These are phyloP conservation scores for Xeromyces bisporus DNA, from an alignment of 495 filamentous ascomycete species.

Conservation along the genomic window DNA sequence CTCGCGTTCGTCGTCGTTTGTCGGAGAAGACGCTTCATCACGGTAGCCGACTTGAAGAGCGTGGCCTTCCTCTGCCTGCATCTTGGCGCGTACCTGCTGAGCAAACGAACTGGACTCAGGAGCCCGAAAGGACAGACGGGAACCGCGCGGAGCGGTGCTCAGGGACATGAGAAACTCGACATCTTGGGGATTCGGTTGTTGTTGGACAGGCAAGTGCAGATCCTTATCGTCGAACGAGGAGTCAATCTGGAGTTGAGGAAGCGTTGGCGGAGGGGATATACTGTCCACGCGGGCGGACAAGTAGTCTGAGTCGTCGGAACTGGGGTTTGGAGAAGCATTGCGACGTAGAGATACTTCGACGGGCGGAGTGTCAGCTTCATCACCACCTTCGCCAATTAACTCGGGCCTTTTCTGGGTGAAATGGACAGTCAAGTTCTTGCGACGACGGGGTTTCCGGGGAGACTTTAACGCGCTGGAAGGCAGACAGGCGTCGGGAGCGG, in stretches of 20 bases:
- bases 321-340: slow-evolving; percentile 24
- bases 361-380: slow-evolving; percentile 54
- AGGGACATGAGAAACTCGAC: slow-evolving; percentile 24
- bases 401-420: slow-evolving; percentile 53
- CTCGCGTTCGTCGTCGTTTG: slow-evolving; percentile 10
- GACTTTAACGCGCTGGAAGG: slow-evolving; percentile 4
- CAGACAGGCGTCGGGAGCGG: slow-evolving; percentile 6
- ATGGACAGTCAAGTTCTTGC: slow-evolving; percentile 51
- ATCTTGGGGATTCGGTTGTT: slow-evolving; percentile 21
- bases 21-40: slow-evolving; percentile 15
- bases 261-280: slow-evolving; percentile 1
- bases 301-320: slow-evolving; percentile 2
- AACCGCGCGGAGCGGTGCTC: slow-evolving; percentile 14
- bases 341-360: slow-evolving; percentile 45
- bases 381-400: slow-evolving; percentile 74
- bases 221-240: slow-evolving; percentile 20
- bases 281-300: not conserved
- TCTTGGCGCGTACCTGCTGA: slow-evolving; percentile 45
- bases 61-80: slow-evolving; percentile 54
- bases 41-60: slow-evolving; percentile 39
- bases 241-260: slow-evolving; percentile 19
- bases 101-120: slow-evolving; percentile 32
- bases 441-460: slow-evolving; percentile 20
- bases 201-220: no score
- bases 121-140: slow-evolving; percentile 26